phyloP scores from a whole-genome alignment of 129 eudicot species.

The Smallanthus sonchifolius region DNA sequence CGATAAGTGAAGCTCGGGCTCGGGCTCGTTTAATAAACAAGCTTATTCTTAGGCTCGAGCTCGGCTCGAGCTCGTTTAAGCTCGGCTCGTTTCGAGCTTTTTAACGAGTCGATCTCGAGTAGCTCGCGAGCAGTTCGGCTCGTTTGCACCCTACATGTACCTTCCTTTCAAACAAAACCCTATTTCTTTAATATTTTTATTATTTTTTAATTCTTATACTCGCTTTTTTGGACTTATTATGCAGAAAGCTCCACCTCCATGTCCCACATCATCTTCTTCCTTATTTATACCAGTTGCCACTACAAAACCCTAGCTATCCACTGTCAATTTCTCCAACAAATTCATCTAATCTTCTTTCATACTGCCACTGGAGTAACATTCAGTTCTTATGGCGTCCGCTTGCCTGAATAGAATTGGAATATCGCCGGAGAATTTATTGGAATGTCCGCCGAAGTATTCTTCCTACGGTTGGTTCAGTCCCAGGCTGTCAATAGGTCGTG shows the following conservation, averaged over 20 bases:
- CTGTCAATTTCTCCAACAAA: neutral
- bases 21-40: too few relatives aligned
- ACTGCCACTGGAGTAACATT: slow-evolving; percentile 23
- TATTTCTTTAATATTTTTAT: neutral
- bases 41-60: too few relatives aligned
- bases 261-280: slow-evolving; percentile 28
- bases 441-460: slow-evolving; percentile 36
- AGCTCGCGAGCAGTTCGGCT: too few relatives aligned
- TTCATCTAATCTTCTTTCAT: neutral
- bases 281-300: slow-evolving; percentile 31
- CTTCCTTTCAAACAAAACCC: slow-evolving; percentile 30
- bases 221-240: slow-evolving; percentile 25
- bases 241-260: slow-evolving; percentile 19
- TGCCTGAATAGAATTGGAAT: slow-evolving; percentile 55
- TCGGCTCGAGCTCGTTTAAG: too few relatives aligned
- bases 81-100: too few relatives aligned
- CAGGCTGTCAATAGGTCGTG: slow-evolving; percentile 42
- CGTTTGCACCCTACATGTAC: too few relatives aligned
- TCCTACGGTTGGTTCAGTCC: slow-evolving; percentile 63
- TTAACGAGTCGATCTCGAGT: too few relatives aligned
- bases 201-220: neutral
- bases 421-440: slow-evolving; percentile 52
- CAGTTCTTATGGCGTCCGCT: slow-evolving; percentile 60
- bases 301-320: slow-evolving; percentile 23
- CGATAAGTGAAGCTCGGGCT: too few relatives aligned